Evolutionary conservation across 768 basidiomycete species (phyloP), one percentile per base, ranked within the genome.

Genomic region (Suillus subaureus): DNA sequence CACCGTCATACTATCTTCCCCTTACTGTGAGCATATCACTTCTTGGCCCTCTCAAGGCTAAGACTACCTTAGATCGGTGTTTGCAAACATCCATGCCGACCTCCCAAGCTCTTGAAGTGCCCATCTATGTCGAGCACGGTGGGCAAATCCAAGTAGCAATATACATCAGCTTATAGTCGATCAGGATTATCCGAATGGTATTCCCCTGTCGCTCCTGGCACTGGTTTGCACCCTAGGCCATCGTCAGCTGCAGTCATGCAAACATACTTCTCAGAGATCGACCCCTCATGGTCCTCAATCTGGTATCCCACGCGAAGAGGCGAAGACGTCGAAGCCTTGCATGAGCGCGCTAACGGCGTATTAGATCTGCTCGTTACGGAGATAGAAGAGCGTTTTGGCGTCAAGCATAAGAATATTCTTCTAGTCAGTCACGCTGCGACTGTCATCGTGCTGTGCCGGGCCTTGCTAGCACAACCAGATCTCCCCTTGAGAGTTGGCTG

Each of bases 101-200:
- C 3, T 85, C 94, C 18, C 74, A 79, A 45, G 84, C 85, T 0
- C 81, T 95, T 23, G 78, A 80, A 16, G 67, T 94, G 4, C 92
- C 93, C 1, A 84, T 95, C 61, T 90, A 85, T 67, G 84, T 91
- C 16, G 94, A 96, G 70, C 93, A 94, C 69, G 94, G 93, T 87
- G 28, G 40, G 58, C 28, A 42, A 42, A 42, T 39, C 58, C 61
- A 55, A 56, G 42, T 33, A 15, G 49, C 43, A 18, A 12, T 26
- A 13, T 49, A 23, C 31, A 37, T 58, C 13, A 1, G 45, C 49
- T 45, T 42, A 43, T 40, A 16, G 28, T 37, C 37, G 11, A 49
- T 40, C 67, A 91, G 90, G 90, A 12, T 73, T 93, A 9, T 83
- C 86, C 4, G 92, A 93, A 75, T 94, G 93, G 93, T 92, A 88